These are phyloP conservation scores for Russula olivacea DNA, from an alignment of 768 basidiomycete species.

Conservation along the genomic window DNA sequence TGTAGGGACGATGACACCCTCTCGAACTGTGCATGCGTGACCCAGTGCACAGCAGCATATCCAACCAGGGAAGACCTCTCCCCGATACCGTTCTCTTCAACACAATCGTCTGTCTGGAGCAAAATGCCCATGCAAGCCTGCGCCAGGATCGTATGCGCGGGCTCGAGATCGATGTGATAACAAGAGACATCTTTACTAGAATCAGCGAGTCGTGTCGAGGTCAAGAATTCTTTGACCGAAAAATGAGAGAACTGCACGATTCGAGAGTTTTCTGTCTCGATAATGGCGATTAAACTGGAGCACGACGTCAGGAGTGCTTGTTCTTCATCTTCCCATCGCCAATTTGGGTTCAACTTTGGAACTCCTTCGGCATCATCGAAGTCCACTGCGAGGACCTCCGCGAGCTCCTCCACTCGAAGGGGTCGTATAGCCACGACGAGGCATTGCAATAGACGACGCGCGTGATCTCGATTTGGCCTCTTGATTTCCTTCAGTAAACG, in stretches of 20 bases:
- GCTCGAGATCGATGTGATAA: background rate
- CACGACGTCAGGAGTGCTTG: background rate
- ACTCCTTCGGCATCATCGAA: background rate
- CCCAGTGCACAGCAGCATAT: slow-evolving; percentile 2
- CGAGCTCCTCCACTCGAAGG: slow-evolving; percentile 1
- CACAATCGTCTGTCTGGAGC: background rate
- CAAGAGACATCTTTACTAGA: background rate
- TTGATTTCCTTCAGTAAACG: background rate
- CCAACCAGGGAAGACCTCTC: background rate
- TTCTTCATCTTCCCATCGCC: slow-evolving; percentile 1
- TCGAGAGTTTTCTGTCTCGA: background rate
- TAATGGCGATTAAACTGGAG: background rate
- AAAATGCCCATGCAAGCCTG: background rate
- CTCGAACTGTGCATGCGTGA: background rate
- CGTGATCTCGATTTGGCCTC: background rate
- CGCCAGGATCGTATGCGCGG: background rate
- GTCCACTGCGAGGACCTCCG: slow-evolving; percentile 8
- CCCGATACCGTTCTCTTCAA: no score
- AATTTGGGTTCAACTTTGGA: background rate
- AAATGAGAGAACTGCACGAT: slow-evolving; percentile 6
- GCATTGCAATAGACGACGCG: slow-evolving; percentile 5
- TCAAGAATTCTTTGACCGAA: slow-evolving; percentile 7
- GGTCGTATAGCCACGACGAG: slow-evolving; percentile 2
- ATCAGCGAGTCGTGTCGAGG: background rate
- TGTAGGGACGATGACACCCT: background rate